Evolutionary conservation across 1,139 yeast genomes (phyloP).

Genomic region (Suhomyces coccinellae): DNA sequence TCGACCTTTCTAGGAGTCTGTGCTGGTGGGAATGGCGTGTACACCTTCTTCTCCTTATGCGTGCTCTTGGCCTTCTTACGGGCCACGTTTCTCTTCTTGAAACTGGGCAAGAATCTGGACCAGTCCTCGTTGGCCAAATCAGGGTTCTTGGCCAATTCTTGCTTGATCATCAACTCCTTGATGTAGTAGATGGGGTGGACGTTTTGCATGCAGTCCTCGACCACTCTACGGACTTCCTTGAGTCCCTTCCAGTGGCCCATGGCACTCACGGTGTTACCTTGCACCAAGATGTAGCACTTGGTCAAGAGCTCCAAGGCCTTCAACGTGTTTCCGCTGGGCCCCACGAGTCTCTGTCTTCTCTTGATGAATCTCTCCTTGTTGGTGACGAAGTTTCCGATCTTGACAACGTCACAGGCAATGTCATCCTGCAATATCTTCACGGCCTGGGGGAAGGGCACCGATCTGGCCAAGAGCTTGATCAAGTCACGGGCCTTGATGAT

Average conservation of each 20-base stretch:
- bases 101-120: conserved; percentile 95
- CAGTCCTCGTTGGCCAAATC: conserved; percentile 95
- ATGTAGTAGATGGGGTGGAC: conserved; percentile 96
- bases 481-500: conserved; percentile 93
- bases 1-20: conserved; percentile 97
- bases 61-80: conserved; percentile 81
- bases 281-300: conserved; percentile 90
- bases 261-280: conserved; percentile 94
- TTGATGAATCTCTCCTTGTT: conserved; percentile 93
- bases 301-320: conserved; percentile 93
- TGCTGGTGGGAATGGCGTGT: conserved; percentile 99
- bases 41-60: conserved; percentile 71
- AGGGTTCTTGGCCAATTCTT: conserved; percentile 91
- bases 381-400: conserved; percentile 85
- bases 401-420: conserved; percentile 92
- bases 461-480: conserved; percentile 88
- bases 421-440: conserved; percentile 88
- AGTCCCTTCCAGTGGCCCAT: conserved; percentile 97
- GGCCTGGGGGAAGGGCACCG: conserved; percentile 97
- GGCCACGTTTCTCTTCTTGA: conserved; percentile 94
- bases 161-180: conserved; percentile 95
- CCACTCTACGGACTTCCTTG: conserved; percentile 89
- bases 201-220: conserved; percentile 96
- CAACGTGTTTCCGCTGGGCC: conserved; percentile 95
- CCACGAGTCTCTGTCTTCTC: conserved; percentile 94